Evolutionary conservation across 2,329 filamentous ascomycete genomes (phyloP), one percentile per base, ranked within the genome.

Genomic region (Aspergillus calidoustus): DNA sequence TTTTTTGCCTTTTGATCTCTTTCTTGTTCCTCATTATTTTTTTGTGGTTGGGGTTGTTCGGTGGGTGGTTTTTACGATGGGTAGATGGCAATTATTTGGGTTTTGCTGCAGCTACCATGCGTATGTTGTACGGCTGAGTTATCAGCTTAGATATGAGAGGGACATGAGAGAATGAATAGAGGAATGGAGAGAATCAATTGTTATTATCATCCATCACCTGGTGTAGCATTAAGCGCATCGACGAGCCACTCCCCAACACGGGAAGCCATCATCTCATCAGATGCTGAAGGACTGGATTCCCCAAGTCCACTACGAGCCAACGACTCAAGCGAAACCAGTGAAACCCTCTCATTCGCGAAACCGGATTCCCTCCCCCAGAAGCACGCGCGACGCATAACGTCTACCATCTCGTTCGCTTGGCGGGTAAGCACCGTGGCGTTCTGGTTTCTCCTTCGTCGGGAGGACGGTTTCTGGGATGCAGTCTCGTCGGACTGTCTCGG

Each of bases 341-440:
- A 69, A n/a, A 80, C 78, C 38, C 70, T 73, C 22, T 73, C 66
- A 64, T 80, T 74, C 1, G 70, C 76, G 59, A 76, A 71, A 0
- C 77, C 75, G 50, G 74, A 77, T 62, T 79, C 77, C 6, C 74
- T 70, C 0, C 77, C 78, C 71, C 74, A 79, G 61, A 81, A 81
- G 65, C 79, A 81, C 3, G 78, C 78, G 31, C 74, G 67, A 5
- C 72, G 76, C 77, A 81, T 76, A 9, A 76, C 64, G 44, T 76
- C 73, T 1, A 76, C 76, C 73, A 81, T 76, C 56, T 81, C 78
- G 25, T 69, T 66, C 6, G 74, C 75, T 64, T 81, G 79, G 0
- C 64, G 66, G 1, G 68, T 71, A 49, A 80, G 68, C 11, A 81
- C 69, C 0, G 72, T 75, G 34, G 62, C n/a, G 38, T 38, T 43